Percentiles rank a stretch among this genome's conserved stretches.
phyloP scores from a whole-genome alignment of 352 stramenopile species.

The Bremia lactucae region DNA sequence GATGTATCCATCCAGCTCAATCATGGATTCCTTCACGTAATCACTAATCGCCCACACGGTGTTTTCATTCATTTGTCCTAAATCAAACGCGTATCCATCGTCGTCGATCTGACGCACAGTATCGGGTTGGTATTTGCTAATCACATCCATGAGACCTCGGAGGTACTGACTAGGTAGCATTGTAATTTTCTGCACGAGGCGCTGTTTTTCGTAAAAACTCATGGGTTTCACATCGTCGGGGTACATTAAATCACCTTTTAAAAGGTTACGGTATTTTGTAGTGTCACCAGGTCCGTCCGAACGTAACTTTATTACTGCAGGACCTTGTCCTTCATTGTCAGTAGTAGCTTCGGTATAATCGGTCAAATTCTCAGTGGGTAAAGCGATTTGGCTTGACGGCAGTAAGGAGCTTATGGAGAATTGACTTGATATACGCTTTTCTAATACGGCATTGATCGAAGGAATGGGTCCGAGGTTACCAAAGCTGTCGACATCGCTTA shows the following conservation, averaged over 20 bases:
- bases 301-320: neutral
- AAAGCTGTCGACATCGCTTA: constrained; percentile 61
- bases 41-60: constrained; percentile 82
- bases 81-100: constrained; percentile 79
- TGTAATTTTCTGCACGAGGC: constrained; percentile 80
- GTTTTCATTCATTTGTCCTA: constrained; percentile 85
- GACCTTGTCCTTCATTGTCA: constrained; percentile 22
- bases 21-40: constrained; percentile 81
- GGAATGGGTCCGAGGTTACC: constrained; percentile 51
- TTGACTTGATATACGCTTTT: constrained; percentile 63
- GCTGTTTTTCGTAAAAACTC: constrained; percentile 77
- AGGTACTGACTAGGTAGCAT: constrained; percentile 77
- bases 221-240: constrained; percentile 75
- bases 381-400: constrained; percentile 21
- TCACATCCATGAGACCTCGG: constrained; percentile 77
- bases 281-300: constrained; percentile 56
- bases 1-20: constrained; percentile 79
- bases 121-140: constrained; percentile 83
- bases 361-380: constrained; percentile 4
- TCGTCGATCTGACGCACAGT: constrained; percentile 81
- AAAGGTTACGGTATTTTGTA: constrained; percentile 53
- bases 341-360: constrained; percentile 19
- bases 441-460: constrained; percentile 52
- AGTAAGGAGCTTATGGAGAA: constrained; percentile 71
- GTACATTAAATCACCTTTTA: constrained; percentile 79